Evolutionary conservation across 2,329 filamentous ascomycete species (phyloP).

Genomic region (Clonostachys rosea): DNA sequence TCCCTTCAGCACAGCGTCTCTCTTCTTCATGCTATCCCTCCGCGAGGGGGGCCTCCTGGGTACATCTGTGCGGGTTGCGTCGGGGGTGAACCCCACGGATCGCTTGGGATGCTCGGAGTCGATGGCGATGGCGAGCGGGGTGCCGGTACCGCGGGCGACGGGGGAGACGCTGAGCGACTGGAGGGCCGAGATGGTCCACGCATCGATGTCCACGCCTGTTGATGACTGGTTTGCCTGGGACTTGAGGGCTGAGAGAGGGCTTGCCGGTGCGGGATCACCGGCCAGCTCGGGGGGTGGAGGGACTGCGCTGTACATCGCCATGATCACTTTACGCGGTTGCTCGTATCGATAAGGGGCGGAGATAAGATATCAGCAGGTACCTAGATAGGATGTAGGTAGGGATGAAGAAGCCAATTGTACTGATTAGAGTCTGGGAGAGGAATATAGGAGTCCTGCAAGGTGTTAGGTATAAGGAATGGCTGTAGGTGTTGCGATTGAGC

Average conservation of each 20-base stretch:
- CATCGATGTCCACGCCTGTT: slow-evolving; percentile 52
- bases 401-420: too few species aligned
- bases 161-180: slow-evolving; percentile 51
- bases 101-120: slow-evolving; percentile 41
- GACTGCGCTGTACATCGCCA: slow-evolving; percentile 50
- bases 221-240: slow-evolving; percentile 13
- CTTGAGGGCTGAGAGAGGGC: slow-evolving; percentile 9
- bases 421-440: neutral
- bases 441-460: neutral
- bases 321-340: slow-evolving; percentile 13
- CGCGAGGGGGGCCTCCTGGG: slow-evolving; percentile 40
- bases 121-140: slow-evolving; percentile 70
- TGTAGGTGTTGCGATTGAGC: too few species aligned
- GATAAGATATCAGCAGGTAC: too few species aligned
- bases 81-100: too few species aligned
- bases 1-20: slow-evolving; percentile 78
- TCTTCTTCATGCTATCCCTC: slow-evolving; percentile 51
- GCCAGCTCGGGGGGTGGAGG: slow-evolving; percentile 39
- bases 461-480: neutral
- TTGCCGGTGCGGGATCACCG: slow-evolving; percentile 1
- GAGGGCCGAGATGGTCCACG: slow-evolving; percentile 60
- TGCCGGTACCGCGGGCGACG: slow-evolving; percentile 53
- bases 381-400: too few species aligned
- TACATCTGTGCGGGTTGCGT: slow-evolving; percentile 17
- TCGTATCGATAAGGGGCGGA: too few species aligned